Conservation (phyloP, 1,139 yeast genomes). For the Debaryomyces sp. region DNA sequence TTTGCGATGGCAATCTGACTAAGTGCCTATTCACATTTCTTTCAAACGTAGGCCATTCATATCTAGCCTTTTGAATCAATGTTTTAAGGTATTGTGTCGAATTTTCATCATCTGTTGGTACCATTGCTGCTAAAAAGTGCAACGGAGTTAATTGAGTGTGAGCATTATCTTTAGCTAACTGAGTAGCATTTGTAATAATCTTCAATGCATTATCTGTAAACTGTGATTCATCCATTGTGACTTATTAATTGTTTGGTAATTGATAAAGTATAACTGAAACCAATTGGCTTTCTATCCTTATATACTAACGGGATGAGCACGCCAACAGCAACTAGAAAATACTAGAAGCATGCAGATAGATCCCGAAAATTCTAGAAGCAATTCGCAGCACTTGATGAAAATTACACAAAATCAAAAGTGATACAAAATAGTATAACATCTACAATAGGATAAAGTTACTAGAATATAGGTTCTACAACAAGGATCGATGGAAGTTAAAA, state of each 20-base stretch:
- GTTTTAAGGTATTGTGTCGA: constrained; percentile 76
- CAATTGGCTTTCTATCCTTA: background rate
- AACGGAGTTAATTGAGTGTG: constrained; percentile 84
- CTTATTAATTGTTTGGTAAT: constrained; percentile 7
- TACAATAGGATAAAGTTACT: too few relatives aligned
- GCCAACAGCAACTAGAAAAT: background rate
- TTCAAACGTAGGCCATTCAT: constrained; percentile 82
- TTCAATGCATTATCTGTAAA: constrained; percentile 92
- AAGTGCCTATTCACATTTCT: constrained; percentile 78
- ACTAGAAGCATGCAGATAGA: constrained; percentile 4
- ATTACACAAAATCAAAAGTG: background rate
- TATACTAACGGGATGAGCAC: background rate
- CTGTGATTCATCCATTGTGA: constrained; percentile 63
- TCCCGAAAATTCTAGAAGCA: constrained; percentile 10
- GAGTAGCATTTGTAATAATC: constrained; percentile 75
- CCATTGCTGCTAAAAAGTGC: constrained; percentile 91
- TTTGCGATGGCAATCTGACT: constrained; percentile 84
- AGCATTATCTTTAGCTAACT: constrained; percentile 80
- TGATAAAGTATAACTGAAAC: constrained; percentile 4
- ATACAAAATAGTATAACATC: too few relatives aligned
- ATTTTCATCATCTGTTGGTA: constrained; percentile 71
- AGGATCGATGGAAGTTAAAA: too few relatives aligned
- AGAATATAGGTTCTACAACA: too few relatives aligned
- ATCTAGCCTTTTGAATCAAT: constrained; percentile 83
- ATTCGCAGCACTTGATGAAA: background rate